Percentiles rank a stretch among this genome's conserved stretches.
Evolutionary conservation across 83 land plant species (phyloP).

Genomic region (Thuja plicata): DNA sequence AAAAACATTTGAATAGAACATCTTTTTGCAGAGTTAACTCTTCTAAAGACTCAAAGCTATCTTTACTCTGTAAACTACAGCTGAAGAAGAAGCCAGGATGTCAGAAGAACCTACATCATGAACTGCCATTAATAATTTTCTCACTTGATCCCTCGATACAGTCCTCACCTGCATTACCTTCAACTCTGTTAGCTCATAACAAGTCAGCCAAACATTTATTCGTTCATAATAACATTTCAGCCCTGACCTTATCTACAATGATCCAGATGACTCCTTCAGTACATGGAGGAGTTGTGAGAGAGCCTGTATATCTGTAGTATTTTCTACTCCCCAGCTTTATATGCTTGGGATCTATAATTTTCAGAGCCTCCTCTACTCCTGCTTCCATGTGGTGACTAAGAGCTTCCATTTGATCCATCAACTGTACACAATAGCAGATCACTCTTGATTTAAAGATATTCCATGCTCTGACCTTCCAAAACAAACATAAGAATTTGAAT

Average conservation of each 20-base stretch:
- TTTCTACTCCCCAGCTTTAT: conserved; percentile 43
- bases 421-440: neutral
- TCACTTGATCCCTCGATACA: conserved; percentile 45
- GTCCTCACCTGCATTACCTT: conserved; percentile 40
- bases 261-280: conserved; percentile 66
- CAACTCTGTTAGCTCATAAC: neutral
- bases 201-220: neutral
- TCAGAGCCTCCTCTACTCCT: conserved; percentile 22
- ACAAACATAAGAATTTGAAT: neutral
- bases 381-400: neutral
- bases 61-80: neutral
- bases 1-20: neutral
- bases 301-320: conserved; percentile 62
- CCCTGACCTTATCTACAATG: conserved; percentile 37
- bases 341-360: conserved; percentile 38
- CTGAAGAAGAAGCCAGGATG: neutral
- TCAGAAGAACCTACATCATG: conserved; percentile 43
- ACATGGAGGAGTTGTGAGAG: conserved; percentile 67
- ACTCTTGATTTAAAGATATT: no score
- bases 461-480: neutral
- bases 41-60: neutral
- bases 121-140: conserved; percentile 25
- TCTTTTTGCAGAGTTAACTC: neutral
- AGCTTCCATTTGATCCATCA: neutral
- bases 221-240: neutral